phyloP scores from a whole-genome alignment of 2,329 filamentous ascomycete genomes.

The Thelonectria blattea region DNA sequence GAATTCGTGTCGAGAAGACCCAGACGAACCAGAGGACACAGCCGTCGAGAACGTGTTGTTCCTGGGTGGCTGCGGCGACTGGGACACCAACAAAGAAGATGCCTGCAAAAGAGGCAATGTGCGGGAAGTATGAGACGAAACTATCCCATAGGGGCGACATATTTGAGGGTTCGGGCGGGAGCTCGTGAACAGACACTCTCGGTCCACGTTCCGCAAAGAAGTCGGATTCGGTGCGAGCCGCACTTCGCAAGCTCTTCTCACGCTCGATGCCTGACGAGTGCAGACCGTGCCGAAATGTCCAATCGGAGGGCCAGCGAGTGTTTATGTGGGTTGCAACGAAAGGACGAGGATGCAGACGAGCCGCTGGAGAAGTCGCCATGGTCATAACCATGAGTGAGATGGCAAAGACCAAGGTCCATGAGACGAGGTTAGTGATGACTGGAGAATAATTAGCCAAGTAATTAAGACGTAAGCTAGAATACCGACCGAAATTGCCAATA shows the following conservation, averaged over 20 bases:
- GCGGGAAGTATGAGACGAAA: slow-evolving; percentile 37
- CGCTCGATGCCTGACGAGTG: neutral
- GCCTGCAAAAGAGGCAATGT: slow-evolving; percentile 38
- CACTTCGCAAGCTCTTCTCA: slow-evolving; percentile 12
- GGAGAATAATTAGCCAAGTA: slow-evolving; percentile 17
- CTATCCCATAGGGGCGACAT: slow-evolving; percentile 20
- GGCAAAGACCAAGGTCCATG: slow-evolving; percentile 43
- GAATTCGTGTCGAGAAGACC: slow-evolving; percentile 49
- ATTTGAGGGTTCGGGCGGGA: neutral
- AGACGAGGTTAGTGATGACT: slow-evolving; percentile 46
- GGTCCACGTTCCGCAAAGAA: slow-evolving; percentile 8
- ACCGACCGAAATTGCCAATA: slow-evolving; percentile 51
- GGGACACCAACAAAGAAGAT: slow-evolving; percentile 50
- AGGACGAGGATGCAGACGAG: slow-evolving; percentile 16
- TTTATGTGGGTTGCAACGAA: slow-evolving; percentile 17
- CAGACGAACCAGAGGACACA: slow-evolving; percentile 57
- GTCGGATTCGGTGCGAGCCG: slow-evolving; percentile 2
- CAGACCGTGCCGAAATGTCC: slow-evolving; percentile 20
- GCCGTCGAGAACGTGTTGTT: slow-evolving; percentile 52
- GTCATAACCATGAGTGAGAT: slow-evolving; percentile 33
- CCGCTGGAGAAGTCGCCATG: slow-evolving; percentile 8
- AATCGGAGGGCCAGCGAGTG: slow-evolving; percentile 31
- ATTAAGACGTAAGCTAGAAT: slow-evolving; percentile 16
- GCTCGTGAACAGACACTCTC: slow-evolving; percentile 17
- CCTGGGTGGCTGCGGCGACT: slow-evolving; percentile 41